Conservation (phyloP, 805 yeast species). For the Sporopachydermia lactativora region DNA sequence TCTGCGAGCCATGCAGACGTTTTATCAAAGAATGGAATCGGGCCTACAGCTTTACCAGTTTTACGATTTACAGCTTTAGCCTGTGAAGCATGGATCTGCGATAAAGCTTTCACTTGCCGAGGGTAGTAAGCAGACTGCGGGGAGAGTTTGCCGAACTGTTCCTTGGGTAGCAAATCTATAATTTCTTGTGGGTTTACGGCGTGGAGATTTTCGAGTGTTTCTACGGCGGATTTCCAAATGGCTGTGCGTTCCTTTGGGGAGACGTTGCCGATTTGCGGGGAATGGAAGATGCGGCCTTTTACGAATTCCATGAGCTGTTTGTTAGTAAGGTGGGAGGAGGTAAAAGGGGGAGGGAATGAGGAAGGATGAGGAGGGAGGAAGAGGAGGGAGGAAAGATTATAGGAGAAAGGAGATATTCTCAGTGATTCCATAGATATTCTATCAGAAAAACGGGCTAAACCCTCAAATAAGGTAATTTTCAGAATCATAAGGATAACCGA, state of each 20-base stretch:
- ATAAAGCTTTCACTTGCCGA: conserved; percentile 36
- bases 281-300: conserved; percentile 40
- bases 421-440: too few relatives aligned
- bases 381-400: too few relatives aligned
- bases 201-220: conserved; percentile 35
- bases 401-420: too few relatives aligned
- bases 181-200: conserved; percentile 30
- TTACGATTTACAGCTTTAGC: conserved; percentile 15
- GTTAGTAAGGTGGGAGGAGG: background rate
- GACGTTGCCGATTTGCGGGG: conserved; percentile 31
- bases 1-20: conserved; percentile 27
- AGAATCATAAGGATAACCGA: too few relatives aligned
- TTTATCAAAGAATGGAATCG: conserved; percentile 32
- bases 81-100: conserved; percentile 27
- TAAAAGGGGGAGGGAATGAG: background rate
- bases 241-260: conserved; percentile 14
- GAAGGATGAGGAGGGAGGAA: too few relatives aligned
- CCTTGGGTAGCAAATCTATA: conserved; percentile 27
- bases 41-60: conserved; percentile 23
- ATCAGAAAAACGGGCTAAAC: too few relatives aligned
- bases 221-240: conserved; percentile 35
- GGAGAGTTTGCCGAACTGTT: conserved; percentile 25
- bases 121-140: conserved; percentile 33
- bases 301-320: conserved; percentile 44
- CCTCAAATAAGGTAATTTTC: too few relatives aligned